phyloP scores from a whole-genome alignment of 2,329 filamentous ascomycete genomes.

The Diaporthe sp. region DNA sequence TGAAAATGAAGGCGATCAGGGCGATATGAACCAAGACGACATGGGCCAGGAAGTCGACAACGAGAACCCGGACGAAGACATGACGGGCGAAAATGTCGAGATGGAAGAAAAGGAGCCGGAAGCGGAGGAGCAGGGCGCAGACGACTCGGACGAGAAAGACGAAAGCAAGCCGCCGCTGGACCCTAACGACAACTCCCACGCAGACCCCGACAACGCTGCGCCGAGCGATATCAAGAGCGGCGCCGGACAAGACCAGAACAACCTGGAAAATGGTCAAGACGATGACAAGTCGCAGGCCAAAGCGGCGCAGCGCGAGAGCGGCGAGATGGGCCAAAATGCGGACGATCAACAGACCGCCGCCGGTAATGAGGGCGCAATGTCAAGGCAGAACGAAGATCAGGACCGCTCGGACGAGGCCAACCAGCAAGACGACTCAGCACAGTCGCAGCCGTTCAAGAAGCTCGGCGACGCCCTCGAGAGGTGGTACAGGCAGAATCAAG shows the following conservation, averaged over 20 bases:
- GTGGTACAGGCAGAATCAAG: constrained; percentile 89
- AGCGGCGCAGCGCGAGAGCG: constrained; percentile 74
- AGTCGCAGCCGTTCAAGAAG: constrained; percentile 86
- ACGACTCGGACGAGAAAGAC: constrained; percentile 58
- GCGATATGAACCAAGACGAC: constrained; percentile 67
- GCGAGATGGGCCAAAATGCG: constrained; percentile 73
- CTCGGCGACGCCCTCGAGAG: constrained; percentile 92
- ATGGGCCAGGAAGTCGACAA: constrained; percentile 69
- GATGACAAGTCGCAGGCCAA: constrained; percentile 72
- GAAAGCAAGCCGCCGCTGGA: constrained; percentile 50
- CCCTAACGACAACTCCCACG: constrained; percentile 61
- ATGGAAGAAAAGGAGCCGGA: constrained; percentile 46
- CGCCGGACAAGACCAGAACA: constrained; percentile 73
- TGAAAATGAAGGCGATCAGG: constrained; percentile 58
- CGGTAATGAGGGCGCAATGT: constrained; percentile 71
- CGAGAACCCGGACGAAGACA: constrained; percentile 36
- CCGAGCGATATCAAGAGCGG: constrained; percentile 75
- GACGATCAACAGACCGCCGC: constrained; percentile 73
- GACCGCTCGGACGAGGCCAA: constrained; percentile 60
- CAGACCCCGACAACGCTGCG: constrained; percentile 72
- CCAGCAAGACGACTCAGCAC: constrained; percentile 56
- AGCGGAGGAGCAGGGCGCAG: constrained; percentile 47
- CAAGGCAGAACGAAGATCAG: constrained; percentile 60
- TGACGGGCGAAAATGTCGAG: constrained; percentile 37
- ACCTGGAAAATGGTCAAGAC: constrained; percentile 63